A percentile compares a stretch with the other conserved stretches of the same genome.
Evolutionary conservation across 768 basidiomycete genomes (phyloP).

Genomic region (Favolaschia claudopus): DNA sequence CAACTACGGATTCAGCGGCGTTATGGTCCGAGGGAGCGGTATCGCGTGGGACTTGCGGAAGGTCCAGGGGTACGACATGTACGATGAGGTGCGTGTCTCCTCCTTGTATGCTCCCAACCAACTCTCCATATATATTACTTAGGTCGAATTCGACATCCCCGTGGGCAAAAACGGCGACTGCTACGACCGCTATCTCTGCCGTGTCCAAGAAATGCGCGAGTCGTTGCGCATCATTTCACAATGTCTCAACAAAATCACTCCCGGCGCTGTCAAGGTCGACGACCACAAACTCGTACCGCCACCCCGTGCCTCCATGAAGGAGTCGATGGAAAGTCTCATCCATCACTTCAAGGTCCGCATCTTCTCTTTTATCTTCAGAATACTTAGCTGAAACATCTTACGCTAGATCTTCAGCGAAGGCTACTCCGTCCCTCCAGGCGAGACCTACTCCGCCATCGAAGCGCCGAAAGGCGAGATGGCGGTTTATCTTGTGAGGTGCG

Average conservation of each 20-base stretch:
- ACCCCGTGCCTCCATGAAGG: constrained; percentile 97
- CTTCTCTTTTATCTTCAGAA: neutral
- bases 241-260: constrained; percentile 97
- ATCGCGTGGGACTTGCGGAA: constrained; percentile 95
- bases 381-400: neutral
- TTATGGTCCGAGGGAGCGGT: constrained; percentile 95
- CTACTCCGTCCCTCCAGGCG: constrained; percentile 93
- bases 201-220: constrained; percentile 98
- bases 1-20: constrained; percentile 93
- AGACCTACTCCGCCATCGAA: constrained; percentile 97
- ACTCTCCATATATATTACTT: neutral
- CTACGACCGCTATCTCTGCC: constrained; percentile 96
- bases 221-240: constrained; percentile 87
- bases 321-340: constrained; percentile 97
- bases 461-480: constrained; percentile 99
- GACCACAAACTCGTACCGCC: constrained; percentile 98
- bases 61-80: constrained; percentile 93
- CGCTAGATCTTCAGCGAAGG: constrained; percentile 92
- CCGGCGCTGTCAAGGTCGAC: constrained; percentile 92
- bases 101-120: neutral
- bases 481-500: constrained; percentile 95
- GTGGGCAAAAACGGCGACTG: constrained; percentile 97
- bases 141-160: constrained; percentile 98
- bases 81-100: constrained; percentile 72
- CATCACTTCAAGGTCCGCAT: constrained; percentile 92